Percentiles rank a stretch among this genome's conserved stretches.
These are phyloP conservation scores for Colletotrichum melonis DNA, from an alignment of 2,329 filamentous ascomycete species.

Conservation along the genomic window DNA sequence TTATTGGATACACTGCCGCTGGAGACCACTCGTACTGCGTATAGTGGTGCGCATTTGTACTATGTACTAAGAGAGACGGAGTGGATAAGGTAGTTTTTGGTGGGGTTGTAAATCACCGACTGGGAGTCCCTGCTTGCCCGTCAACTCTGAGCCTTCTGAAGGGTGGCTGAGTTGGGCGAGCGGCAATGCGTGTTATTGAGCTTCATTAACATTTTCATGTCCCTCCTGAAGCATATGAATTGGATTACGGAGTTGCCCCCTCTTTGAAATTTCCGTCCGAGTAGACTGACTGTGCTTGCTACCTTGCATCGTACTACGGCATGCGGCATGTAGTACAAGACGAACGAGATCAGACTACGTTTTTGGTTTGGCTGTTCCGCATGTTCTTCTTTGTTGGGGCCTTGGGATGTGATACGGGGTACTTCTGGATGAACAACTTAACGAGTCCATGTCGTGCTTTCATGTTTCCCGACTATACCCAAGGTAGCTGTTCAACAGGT, in stretches of 20 bases:
- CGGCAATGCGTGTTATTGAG: background rate
- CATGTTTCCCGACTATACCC: no score
- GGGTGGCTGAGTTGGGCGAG: slow-evolving; percentile 11
- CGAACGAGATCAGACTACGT: rapidly evolving
- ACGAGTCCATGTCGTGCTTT: no score
- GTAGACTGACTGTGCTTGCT: background rate
- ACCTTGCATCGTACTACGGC: background rate
- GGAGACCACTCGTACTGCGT: background rate
- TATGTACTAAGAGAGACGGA: background rate
- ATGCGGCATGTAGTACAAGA: background rate
- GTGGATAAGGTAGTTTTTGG: background rate
- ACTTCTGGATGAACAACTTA: no score
- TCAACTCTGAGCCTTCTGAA: background rate
- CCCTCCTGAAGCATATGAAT: background rate
- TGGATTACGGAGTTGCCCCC: background rate
- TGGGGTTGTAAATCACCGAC: background rate
- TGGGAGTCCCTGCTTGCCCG: background rate
- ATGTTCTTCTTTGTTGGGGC: no score
- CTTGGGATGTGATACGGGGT: no score
- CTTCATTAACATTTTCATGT: slow-evolving; percentile 9
- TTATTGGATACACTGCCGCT: background rate
- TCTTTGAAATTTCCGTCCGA: background rate
- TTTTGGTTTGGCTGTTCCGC: no score
- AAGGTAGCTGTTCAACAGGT: no score
- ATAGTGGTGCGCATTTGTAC: no score